phyloP scores from a whole-genome alignment of 768 basidiomycete species.

The Lactarius indigo region DNA sequence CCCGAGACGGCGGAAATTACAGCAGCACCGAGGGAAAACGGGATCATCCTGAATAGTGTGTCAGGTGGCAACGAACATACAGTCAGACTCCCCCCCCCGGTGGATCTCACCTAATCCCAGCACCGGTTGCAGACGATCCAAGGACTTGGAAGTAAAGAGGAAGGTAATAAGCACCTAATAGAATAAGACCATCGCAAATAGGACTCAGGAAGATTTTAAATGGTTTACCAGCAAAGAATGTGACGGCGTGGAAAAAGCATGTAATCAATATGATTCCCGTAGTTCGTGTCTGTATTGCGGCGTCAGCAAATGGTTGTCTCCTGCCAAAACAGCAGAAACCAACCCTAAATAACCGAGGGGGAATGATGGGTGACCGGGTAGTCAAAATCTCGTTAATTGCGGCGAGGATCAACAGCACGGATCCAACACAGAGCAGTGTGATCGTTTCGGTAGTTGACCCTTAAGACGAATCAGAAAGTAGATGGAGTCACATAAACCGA shows the following conservation, averaged over 20 bases:
- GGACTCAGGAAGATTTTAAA: background rate
- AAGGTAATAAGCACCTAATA: constrained; percentile 56
- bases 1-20: constrained; percentile 55
- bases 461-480: constrained; percentile 27
- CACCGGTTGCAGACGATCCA: constrained; percentile 66
- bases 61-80: background rate
- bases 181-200: background rate
- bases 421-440: constrained; percentile 56
- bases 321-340: constrained; percentile 5
- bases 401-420: constrained; percentile 47
- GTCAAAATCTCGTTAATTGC: constrained; percentile 61
- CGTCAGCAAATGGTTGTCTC: background rate
- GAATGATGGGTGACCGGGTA: constrained; percentile 63
- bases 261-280: constrained; percentile 57
- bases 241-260: constrained; percentile 58
- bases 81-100: background rate
- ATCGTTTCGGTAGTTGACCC: constrained; percentile 63
- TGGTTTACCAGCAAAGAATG: constrained; percentile 51
- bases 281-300: constrained; percentile 58
- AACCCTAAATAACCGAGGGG: constrained; percentile 71
- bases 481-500: background rate
- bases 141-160: constrained; percentile 78
- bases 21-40: constrained; percentile 63
- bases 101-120: constrained; percentile 54
- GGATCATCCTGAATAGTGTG: constrained; percentile 53